phyloP scores from a whole-genome alignment of 2,329 filamentous ascomycete species.

The Aspergillus texensis region DNA sequence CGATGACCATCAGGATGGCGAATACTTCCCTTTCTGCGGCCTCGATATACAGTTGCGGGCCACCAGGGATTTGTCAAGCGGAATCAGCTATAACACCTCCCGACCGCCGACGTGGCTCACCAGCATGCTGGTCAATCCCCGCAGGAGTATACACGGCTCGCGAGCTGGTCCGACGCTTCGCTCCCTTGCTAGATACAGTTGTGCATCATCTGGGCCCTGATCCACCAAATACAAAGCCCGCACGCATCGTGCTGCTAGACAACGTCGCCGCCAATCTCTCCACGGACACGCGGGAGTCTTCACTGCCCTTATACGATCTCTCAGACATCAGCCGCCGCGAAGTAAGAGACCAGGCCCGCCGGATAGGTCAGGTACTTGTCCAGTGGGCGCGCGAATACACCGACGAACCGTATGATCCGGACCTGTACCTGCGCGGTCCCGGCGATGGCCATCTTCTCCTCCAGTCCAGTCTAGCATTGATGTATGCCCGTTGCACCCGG shows the following conservation, averaged over 20 bases:
- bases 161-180: slow-evolving; percentile 23
- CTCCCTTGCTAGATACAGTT: slow-evolving; percentile 23
- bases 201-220: slow-evolving; percentile 18
- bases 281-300: slow-evolving; percentile 22
- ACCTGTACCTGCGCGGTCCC: slow-evolving; percentile 21
- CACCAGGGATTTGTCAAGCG: not conserved
- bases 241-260: slow-evolving; percentile 18
- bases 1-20: not conserved
- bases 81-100: not conserved
- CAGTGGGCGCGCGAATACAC: slow-evolving; percentile 17
- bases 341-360: slow-evolving; percentile 19
- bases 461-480: slow-evolving; percentile 20
- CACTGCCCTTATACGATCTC: slow-evolving; percentile 14
- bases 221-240: slow-evolving; percentile 4
- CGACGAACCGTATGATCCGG: slow-evolving; percentile 2
- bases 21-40: not conserved
- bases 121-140: not conserved
- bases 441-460: slow-evolving; percentile 27
- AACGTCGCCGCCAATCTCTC: slow-evolving; percentile 23
- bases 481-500: slow-evolving; percentile 23
- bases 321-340: slow-evolving; percentile 18
- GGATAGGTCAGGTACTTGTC: slow-evolving; percentile 19
- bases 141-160: slow-evolving; percentile 18
- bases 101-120: not conserved
- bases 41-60: not conserved